Conservation (phyloP, 129 eudicot genomes). For the Cynara cardunculus region DNA sequence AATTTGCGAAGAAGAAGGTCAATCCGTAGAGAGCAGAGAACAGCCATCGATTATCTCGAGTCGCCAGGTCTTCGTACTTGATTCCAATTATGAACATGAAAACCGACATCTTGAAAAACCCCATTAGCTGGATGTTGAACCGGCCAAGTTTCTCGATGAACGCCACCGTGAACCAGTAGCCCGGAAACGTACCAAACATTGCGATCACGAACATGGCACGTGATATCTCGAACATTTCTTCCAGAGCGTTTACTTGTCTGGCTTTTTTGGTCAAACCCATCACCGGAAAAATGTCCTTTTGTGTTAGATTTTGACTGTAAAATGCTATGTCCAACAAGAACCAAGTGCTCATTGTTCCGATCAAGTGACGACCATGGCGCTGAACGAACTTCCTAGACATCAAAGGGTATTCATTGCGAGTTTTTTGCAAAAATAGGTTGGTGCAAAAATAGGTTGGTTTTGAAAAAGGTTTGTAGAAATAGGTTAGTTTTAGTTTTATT, state of each 20-base stretch:
- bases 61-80: slow-evolving; percentile 35
- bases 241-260: slow-evolving; percentile 34
- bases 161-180: slow-evolving; percentile 69
- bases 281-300: slow-evolving; percentile 53
- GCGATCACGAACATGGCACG: slow-evolving; percentile 58
- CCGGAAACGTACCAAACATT: slow-evolving; percentile 53
- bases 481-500: too few relatives aligned
- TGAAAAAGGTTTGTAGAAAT: too few relatives aligned
- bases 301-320: slow-evolving; percentile 58
- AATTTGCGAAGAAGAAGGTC: slow-evolving; percentile 65
- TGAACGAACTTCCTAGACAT: slow-evolving; percentile 35
- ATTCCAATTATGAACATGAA: slow-evolving; percentile 55
- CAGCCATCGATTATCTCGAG: slow-evolving; percentile 28
- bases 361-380: slow-evolving; percentile 48
- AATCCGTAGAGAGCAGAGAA: slow-evolving; percentile 45
- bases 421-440: too few relatives aligned
- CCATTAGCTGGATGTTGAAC: slow-evolving; percentile 49
- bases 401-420: slow-evolving; percentile 40
- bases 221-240: slow-evolving; percentile 51
- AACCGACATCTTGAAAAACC: slow-evolving; percentile 56
- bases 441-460: too few relatives aligned
- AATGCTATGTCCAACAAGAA: slow-evolving; percentile 57
- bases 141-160: slow-evolving; percentile 59
- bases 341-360: slow-evolving; percentile 58
- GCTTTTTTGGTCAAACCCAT: slow-evolving; percentile 35